Conservation (phyloP, 2,329 filamentous ascomycete species). For the Diaporthe sp. region DNA sequence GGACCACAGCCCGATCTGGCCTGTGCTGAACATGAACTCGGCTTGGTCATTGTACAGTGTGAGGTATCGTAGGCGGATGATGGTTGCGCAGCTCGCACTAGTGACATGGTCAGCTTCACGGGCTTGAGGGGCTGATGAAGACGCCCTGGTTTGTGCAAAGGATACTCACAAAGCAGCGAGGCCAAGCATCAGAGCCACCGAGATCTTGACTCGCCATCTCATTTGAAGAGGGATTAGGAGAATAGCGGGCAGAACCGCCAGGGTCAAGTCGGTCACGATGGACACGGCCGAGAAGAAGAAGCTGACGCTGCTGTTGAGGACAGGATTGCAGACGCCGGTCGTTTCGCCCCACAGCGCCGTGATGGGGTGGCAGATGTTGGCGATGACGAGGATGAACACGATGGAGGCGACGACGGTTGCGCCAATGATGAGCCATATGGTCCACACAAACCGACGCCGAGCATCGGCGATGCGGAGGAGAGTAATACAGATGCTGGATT, state of each 20-base stretch:
- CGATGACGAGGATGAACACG: conserved; percentile 46
- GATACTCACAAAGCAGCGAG: conserved; percentile 55
- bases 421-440: conserved; percentile 45
- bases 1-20: conserved; percentile 59
- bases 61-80: conserved; percentile 58
- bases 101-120: conserved; percentile 35
- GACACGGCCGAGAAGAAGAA: conserved; percentile 53
- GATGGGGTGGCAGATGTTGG: conserved; percentile 49
- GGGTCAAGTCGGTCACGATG: conserved; percentile 50
- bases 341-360: conserved; percentile 48
- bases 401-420: conserved; percentile 42
- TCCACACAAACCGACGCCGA: conserved; percentile 45
- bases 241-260: conserved; percentile 53
- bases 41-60: conserved; percentile 53
- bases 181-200: conserved; percentile 56
- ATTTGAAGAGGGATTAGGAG: conserved; percentile 57
- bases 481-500: conserved; percentile 48
- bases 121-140: background rate
- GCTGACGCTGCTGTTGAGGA: conserved; percentile 47
- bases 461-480: conserved; percentile 49
- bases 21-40: conserved; percentile 55
- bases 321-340: conserved; percentile 45
- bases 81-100: conserved; percentile 52
- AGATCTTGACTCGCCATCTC: conserved; percentile 57
- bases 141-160: background rate